phyloP scores from a whole-genome alignment of 129 eudicot genomes.

The Kitagawia praeruptora region DNA sequence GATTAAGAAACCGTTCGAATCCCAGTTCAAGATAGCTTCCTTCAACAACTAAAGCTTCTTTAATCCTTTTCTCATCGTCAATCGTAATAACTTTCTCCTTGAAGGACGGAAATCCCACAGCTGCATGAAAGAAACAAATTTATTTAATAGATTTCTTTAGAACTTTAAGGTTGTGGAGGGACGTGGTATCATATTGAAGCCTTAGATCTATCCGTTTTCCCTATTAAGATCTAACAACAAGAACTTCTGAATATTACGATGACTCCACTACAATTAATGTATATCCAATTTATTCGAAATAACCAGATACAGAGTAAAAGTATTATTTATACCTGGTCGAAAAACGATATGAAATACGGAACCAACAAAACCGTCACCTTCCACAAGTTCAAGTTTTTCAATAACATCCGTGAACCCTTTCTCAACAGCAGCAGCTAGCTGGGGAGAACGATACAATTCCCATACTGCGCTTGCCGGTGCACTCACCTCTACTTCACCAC shows the following conservation, averaged over 20 bases:
- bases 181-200: too few relatives aligned
- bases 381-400: slow-evolving; percentile 18
- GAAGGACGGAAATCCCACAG: slow-evolving; percentile 19
- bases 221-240: too few relatives aligned
- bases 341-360: slow-evolving; percentile 21
- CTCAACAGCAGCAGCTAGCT: slow-evolving; percentile 5
- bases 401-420: slow-evolving; percentile 9
- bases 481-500: slow-evolving; percentile 25
- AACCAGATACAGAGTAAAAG: background rate
- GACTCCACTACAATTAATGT: too few relatives aligned
- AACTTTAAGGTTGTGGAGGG: too few relatives aligned
- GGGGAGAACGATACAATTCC: slow-evolving; percentile 21
- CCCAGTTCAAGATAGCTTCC: slow-evolving; percentile 56
- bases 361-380: slow-evolving; percentile 26
- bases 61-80: slow-evolving; percentile 41
- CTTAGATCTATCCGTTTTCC: background rate
- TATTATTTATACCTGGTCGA: slow-evolving; percentile 16
- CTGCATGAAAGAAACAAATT: background rate
- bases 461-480: slow-evolving; percentile 26
- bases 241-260: too few relatives aligned
- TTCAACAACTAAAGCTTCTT: slow-evolving; percentile 36
- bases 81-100: slow-evolving; percentile 46
- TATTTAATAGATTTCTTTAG: too few relatives aligned
- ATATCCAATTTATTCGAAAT: background rate
- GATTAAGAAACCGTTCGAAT: slow-evolving; percentile 25